A percentile compares a stretch with the other conserved stretches of the same genome.
These are phyloP conservation scores for Tuber melanosporum DNA, from an alignment of 495 filamentous ascomycete species.

Conservation along the genomic window DNA sequence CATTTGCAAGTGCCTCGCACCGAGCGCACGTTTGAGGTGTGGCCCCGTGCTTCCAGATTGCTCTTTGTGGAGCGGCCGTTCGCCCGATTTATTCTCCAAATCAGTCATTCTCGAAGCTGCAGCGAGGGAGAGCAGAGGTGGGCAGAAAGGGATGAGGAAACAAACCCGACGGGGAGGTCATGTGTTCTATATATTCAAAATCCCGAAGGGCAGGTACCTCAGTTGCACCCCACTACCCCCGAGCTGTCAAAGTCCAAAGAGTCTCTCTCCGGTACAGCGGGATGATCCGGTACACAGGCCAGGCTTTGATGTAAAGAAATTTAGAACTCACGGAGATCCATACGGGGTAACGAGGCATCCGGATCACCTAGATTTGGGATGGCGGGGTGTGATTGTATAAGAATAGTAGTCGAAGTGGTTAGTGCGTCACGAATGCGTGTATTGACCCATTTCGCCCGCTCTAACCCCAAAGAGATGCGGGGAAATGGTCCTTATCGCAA, in stretches of 20 bases:
- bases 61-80: neutral
- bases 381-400: neutral
- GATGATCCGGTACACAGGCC: neutral
- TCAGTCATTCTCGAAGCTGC: neutral
- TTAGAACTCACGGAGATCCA: neutral
- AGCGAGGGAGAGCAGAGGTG: neutral
- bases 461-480: neutral
- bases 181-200: neutral
- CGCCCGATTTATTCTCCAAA: neutral
- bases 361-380: neutral
- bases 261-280: neutral
- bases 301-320: neutral
- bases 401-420: neutral
- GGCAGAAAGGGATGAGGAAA: neutral
- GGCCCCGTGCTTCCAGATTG: neutral
- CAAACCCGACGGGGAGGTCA: neutral
- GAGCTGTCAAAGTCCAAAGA: neutral
- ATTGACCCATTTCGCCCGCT: neutral
- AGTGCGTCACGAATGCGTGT: neutral
- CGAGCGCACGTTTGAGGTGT: slow-evolving; percentile 55
- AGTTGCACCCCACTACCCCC: neutral
- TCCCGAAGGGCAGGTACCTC: neutral
- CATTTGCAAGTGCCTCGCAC: slow-evolving; percentile 64
- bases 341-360: neutral
- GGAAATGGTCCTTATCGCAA: neutral